Conservation (phyloP, 495 filamentous ascomycete genomes). For the Poronia punctata region DNA sequence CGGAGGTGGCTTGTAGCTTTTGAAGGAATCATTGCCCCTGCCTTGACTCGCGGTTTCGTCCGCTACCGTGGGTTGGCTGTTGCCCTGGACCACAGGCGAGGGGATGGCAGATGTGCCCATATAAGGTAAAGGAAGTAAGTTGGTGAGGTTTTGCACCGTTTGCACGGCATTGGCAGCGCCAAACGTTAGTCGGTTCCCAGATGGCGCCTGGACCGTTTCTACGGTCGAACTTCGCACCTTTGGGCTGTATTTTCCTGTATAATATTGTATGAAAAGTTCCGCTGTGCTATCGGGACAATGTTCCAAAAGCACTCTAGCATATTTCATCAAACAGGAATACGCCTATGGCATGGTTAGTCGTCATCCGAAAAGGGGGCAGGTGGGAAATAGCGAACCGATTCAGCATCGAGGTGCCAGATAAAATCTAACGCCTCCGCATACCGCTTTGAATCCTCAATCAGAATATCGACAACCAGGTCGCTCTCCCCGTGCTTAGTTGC, state of each 20-base stretch:
- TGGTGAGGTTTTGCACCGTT: constrained; percentile 66
- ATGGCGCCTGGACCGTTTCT: constrained; percentile 38
- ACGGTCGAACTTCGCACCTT: constrained; percentile 54
- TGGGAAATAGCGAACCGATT: constrained; percentile 45
- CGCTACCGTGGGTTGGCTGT: constrained; percentile 28
- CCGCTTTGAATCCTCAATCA: constrained; percentile 89
- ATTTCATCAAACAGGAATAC: constrained; percentile 89
- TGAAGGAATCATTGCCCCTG: constrained; percentile 21
- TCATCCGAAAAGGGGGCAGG: neutral
- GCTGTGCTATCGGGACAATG: constrained; percentile 76
- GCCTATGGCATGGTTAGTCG: constrained; percentile 47
- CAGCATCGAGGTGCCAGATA: constrained; percentile 81
- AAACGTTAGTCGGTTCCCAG: constrained; percentile 43
- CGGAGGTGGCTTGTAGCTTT: constrained; percentile 62
- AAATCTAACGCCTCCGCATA: constrained; percentile 85
- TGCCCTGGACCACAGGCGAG: constrained; percentile 34
- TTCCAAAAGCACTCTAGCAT: constrained; percentile 80
- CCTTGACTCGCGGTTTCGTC: constrained; percentile 23
- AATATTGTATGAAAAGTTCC: constrained; percentile 84
- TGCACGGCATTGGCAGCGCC: constrained; percentile 66
- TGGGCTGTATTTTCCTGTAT: constrained; percentile 75
- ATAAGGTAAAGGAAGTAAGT: constrained; percentile 78
- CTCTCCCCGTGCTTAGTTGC: constrained; percentile 92
- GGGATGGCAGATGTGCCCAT: constrained; percentile 55
- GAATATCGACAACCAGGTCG: constrained; percentile 86